Conservation (phyloP, 257 asterid species). For the Solanum etuberosum region DNA sequence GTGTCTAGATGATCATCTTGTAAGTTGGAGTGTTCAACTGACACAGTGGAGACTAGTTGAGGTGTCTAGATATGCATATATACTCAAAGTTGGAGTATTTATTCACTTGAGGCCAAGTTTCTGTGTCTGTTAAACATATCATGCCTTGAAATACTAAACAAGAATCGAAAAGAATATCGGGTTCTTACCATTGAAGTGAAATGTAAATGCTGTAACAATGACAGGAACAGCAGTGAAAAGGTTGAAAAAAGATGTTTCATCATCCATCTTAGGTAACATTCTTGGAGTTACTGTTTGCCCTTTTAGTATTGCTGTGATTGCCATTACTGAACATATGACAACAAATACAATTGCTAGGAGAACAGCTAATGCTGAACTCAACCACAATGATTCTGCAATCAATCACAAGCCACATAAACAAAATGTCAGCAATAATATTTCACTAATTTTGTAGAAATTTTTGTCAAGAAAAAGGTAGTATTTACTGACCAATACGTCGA, state of each 20-base stretch:
- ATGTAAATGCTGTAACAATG: conserved; percentile 84
- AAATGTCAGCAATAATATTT: background rate
- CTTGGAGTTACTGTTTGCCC: conserved; percentile 57
- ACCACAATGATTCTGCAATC: conserved; percentile 72
- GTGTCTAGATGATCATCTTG: background rate
- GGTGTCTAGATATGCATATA: background rate
- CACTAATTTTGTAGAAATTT: background rate
- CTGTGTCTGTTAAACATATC: background rate
- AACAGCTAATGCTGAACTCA: conserved; percentile 36
- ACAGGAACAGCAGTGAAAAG: conserved; percentile 92
- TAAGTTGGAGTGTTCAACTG: background rate
- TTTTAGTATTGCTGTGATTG: conserved; percentile 48
- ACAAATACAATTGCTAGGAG: conserved; percentile 57
- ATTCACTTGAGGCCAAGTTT: background rate
- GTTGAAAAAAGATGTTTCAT: conserved; percentile 62
- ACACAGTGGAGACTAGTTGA: background rate
- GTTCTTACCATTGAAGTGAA: conserved; percentile 81
- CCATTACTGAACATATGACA: conserved; percentile 77
- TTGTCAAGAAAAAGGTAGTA: background rate
- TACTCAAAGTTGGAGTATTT: background rate
- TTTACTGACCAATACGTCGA: conserved; percentile 73
- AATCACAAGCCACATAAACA: background rate
- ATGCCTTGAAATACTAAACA: background rate
- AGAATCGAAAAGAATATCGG: background rate
- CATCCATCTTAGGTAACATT: conserved; percentile 45